Percentiles rank a stretch among this genome's conserved stretches.
These are phyloP conservation scores for Solanum chilense DNA, from an alignment of 257 asterid genomes.

Conservation along the genomic window DNA sequence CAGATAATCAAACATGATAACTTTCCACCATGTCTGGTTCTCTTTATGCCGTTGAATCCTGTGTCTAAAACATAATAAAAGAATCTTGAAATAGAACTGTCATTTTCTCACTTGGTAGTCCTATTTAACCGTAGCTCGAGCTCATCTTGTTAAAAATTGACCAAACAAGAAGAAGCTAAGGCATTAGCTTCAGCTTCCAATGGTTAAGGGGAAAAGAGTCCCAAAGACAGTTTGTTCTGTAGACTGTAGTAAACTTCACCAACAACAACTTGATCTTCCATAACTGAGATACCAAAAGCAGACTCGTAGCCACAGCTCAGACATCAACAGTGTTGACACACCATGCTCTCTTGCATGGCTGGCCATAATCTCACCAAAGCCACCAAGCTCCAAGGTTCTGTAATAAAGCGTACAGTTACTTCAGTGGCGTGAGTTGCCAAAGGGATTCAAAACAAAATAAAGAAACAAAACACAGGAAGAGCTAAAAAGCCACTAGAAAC, in stretches of 20 bases:
- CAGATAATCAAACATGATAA: slow-evolving; percentile 8
- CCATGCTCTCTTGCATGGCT: neutral
- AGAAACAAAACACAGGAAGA: neutral
- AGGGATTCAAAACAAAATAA: neutral
- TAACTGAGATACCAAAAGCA: neutral
- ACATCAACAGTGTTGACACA: neutral
- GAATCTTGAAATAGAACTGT: slow-evolving; percentile 25
- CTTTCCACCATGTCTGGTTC: slow-evolving; percentile 25
- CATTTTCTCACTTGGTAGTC: slow-evolving; percentile 19
- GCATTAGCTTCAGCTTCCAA: neutral
- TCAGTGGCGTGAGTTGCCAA: neutral
- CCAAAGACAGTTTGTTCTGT: neutral
- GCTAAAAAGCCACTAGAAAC: neutral
- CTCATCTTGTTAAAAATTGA: slow-evolving; percentile 20
- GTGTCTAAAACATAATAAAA: slow-evolving; percentile 24
- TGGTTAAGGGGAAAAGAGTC: neutral
- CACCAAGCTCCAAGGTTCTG: neutral
- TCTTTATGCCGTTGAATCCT: slow-evolving; percentile 28
- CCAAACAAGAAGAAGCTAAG: neutral
- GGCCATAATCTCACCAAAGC: neutral
- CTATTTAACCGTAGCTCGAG: neutral
- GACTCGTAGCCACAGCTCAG: neutral
- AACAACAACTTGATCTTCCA: neutral
- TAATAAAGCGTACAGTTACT: neutral
- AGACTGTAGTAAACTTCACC: neutral